Evolutionary conservation across 441 rosid species (phyloP).

Genomic region (Gossypium davidsonii): DNA sequence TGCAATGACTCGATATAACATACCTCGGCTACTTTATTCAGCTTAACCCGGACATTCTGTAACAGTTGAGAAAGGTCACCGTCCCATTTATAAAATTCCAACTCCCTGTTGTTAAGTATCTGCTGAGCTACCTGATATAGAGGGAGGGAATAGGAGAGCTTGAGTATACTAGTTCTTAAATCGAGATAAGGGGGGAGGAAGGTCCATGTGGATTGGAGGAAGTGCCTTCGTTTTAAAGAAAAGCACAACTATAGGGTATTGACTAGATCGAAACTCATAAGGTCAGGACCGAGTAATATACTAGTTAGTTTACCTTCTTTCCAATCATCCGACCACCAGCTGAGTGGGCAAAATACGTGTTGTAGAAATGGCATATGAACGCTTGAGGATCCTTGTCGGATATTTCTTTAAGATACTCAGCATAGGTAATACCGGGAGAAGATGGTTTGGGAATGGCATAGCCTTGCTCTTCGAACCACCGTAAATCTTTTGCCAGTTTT

Average conservation of each 20-base stretch:
- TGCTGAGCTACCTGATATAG: constrained; percentile 57
- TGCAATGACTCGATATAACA: background rate
- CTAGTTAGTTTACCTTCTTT: constrained; percentile 46
- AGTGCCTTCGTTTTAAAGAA: background rate
- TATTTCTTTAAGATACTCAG: constrained; percentile 53
- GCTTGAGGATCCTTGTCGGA: constrained; percentile 88
- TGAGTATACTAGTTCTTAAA: constrained; percentile 9
- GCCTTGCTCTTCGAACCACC: constrained; percentile 84
- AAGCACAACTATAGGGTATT: background rate
- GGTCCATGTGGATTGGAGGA: background rate
- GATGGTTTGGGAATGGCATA: constrained; percentile 73
- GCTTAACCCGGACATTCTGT: constrained; percentile 76
- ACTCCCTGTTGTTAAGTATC: constrained; percentile 60
- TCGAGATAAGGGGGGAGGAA: background rate
- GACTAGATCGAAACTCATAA: background rate
- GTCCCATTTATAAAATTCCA: constrained; percentile 92
- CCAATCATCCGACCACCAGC: constrained; percentile 99
- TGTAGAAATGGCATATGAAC: constrained; percentile 92
- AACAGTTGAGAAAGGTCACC: constrained; percentile 70
- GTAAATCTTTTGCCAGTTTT: constrained; percentile 57
- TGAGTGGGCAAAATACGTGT: constrained; percentile 86
- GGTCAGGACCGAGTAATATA: background rate
- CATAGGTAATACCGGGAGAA: constrained; percentile 59
- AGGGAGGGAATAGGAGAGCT: background rate
- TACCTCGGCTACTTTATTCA: constrained; percentile 81